Percentiles rank a stretch among this genome's conserved stretches.
Conservation (phyloP, 75 land plant species). For the Pinus albicaulis region DNA sequence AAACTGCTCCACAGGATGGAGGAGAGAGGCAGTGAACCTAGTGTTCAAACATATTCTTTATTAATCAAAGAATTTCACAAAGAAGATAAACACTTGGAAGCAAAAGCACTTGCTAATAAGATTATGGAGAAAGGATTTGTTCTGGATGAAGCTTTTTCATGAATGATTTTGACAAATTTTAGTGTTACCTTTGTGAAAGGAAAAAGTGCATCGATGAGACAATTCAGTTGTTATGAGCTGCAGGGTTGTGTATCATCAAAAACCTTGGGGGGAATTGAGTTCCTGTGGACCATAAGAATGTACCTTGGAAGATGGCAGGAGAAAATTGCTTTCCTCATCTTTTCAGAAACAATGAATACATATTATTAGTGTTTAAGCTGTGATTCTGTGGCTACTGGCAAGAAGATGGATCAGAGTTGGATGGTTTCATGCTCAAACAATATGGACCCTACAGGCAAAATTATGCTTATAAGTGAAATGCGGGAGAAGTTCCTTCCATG, state of each 20-base stretch:
- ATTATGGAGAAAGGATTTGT: slow-evolving; percentile 25
- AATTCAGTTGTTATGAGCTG: not conserved
- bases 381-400: not conserved
- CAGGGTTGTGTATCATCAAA: not conserved
- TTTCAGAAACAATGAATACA: not conserved
- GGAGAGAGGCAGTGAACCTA: slow-evolving; percentile 34
- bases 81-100: slow-evolving; percentile 33
- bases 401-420: not conserved
- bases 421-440: not conserved
- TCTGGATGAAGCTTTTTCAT: not conserved
- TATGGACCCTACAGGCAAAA: not conserved
- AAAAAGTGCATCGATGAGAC: not conserved
- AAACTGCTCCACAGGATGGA: slow-evolving; percentile 58
- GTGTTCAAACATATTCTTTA: slow-evolving; percentile 16
- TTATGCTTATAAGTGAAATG: not conserved
- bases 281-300: not conserved
- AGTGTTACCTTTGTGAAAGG: not conserved
- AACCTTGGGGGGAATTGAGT: not conserved
- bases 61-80: slow-evolving; percentile 23
- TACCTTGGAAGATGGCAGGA: not conserved
- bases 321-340: not conserved
- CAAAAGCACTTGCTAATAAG: slow-evolving; percentile 20
- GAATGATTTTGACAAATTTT: not conserved
- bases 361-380: not conserved
- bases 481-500: not conserved